Base-by-base conservation (phyloP, 2,329 filamentous ascomycete genomes). In the Aspergillus terreus region DNA sequence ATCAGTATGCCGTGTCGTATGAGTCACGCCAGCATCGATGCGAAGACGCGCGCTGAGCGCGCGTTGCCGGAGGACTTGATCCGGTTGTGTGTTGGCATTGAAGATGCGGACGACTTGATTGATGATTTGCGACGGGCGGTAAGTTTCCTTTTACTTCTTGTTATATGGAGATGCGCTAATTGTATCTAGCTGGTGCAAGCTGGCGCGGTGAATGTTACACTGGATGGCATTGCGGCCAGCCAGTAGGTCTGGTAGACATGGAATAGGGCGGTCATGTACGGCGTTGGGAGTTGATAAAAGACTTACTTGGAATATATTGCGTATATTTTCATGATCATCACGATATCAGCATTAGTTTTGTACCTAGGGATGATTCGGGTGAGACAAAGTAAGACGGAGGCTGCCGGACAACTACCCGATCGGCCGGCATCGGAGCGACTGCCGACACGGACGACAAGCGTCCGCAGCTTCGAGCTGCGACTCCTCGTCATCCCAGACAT, bases 1-100 rank as follows among this genome's bases (percentile, higher is more conserved):
- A 99, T 99, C 73, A 96, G 92, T 76, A 96, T 99, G 92, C 92
- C 94, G 7, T 99, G 94, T 76, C 91, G 92, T 65, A 99, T 99
- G 95, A 97, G 92, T 74, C 94, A 99, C 73, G 94, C 94, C 36
- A 96, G 90, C 68, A 99, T 99, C 66, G 94, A 97, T 68, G 89
- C 91, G 53, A 95, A 96, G 77, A 97, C 92, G 47, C 81, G 94
- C 61, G 80, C 84, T 63, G 91, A 95, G 75, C 82, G 92, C 58
- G 86, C 92, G 58, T 88, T 99, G 85, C 94, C 94, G 10, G 94
- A 99, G 74, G 94, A 99, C 70, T 87, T 99, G 54, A 97, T 99
- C 63, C 82, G 94, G 50, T 74, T 99, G 50, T 99, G 94, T 67
- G 91, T 99, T 42, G 94, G 94, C 43, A 99, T 99, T 64, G 94